Conservation (phyloP, 2,329 filamentous ascomycete genomes). For the Microsporum ferrugineum region DNA sequence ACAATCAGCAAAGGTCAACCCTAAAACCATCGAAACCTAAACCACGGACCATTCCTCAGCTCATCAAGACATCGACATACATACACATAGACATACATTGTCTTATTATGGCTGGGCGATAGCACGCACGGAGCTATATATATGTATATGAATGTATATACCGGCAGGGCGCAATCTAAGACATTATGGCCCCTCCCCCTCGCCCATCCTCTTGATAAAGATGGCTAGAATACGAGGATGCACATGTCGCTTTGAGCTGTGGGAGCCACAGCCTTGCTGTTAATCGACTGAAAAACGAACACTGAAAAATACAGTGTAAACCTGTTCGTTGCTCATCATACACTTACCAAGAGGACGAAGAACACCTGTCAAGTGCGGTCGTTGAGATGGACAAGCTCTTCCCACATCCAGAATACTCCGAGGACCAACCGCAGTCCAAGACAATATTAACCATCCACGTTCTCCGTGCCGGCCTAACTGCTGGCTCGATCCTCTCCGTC, state of each 20-base stretch:
- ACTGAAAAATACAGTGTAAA: background rate
- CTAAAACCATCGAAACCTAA: background rate
- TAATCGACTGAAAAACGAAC: background rate
- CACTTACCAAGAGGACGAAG: background rate
- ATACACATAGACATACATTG: background rate
- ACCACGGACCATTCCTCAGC: background rate
- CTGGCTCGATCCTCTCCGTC: conserved; percentile 6
- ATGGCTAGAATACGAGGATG: background rate
- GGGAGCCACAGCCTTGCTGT: background rate
- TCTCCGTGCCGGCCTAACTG: conserved; percentile 8
- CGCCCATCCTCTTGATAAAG: background rate
- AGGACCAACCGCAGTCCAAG: conserved; percentile 9
- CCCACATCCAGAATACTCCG: conserved; percentile 9
- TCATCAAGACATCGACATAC: background rate
- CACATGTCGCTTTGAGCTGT: background rate
- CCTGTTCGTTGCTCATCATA: background rate
- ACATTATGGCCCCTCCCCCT: background rate
- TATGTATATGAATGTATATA: background rate
- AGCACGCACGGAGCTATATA: background rate
- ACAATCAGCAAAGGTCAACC: background rate
- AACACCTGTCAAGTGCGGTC: background rate
- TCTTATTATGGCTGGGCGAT: background rate
- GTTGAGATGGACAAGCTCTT: conserved; percentile 10
- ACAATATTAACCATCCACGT: conserved; percentile 8
- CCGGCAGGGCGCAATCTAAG: background rate